A percentile compares a stretch with the other conserved stretches of the same genome.
Conservation (phyloP, 1,139 yeast species). For the Hansenula lynferdii region DNA sequence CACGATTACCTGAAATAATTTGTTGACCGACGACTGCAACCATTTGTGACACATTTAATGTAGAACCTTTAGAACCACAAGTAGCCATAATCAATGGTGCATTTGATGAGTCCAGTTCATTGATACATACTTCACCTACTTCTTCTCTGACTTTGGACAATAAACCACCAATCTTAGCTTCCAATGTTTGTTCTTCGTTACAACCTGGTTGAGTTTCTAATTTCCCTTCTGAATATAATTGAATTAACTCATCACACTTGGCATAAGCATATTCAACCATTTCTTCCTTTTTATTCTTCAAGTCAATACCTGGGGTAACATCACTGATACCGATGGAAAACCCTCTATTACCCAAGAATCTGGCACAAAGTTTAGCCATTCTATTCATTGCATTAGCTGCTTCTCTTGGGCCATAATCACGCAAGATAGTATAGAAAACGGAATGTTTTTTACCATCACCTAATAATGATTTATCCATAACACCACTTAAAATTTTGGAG, state of each 20-base stretch:
- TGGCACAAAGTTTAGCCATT: constrained; percentile 97
- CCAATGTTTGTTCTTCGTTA: constrained; percentile 96
- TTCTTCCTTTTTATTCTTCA: constrained; percentile 74
- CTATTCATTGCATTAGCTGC: constrained; percentile 97
- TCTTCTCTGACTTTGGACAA: constrained; percentile 97
- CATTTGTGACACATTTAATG: constrained; percentile 98
- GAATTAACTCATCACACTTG: constrained; percentile 90
- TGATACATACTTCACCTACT: constrained; percentile 96
- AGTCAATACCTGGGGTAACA: constrained; percentile 86
- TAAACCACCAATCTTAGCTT: constrained; percentile 95
- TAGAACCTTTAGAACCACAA: constrained; percentile 98
- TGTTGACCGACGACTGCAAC: constrained; percentile 99
- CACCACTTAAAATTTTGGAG: constrained; percentile 84
- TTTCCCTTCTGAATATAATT: constrained; percentile 74
- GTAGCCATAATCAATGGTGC: constrained; percentile 99
- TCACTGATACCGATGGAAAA: constrained; percentile 97
- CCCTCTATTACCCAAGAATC: constrained; percentile 92
- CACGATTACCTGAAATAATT: constrained; percentile 97
- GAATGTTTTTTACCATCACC: constrained; percentile 99
- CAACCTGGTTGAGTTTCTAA: constrained; percentile 99
- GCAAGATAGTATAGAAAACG: constrained; percentile 86
- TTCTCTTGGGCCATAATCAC: constrained; percentile 94
- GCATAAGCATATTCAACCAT: constrained; percentile 90
- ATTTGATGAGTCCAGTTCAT: constrained; percentile 82
- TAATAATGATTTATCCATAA: constrained; percentile 92